phyloP scores from a whole-genome alignment of 2,329 filamentous ascomycete species.

The Colletotrichum somersetense region DNA sequence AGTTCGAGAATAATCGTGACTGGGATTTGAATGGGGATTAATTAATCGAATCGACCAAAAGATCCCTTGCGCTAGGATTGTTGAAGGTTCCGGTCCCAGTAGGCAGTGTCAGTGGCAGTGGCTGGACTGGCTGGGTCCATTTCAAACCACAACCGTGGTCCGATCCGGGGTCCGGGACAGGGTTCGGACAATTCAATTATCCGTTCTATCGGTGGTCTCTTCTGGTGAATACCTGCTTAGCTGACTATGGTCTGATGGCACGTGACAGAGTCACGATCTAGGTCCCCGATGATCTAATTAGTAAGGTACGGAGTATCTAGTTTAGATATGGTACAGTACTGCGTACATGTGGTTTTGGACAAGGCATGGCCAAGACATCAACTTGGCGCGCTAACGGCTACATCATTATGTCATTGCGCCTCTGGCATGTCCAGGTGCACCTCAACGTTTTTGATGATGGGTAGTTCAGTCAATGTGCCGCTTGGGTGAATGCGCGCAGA shows the following conservation, averaged over 20 bases:
- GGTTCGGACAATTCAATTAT: slow-evolving; percentile 6
- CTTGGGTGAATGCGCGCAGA: not conserved
- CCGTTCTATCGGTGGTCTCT: not conserved
- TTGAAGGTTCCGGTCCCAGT: slow-evolving; percentile 27
- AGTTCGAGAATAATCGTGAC: slow-evolving; percentile 3
- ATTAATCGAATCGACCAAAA: slow-evolving; percentile 17
- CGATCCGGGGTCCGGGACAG: slow-evolving; percentile 18
- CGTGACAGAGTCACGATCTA: not conserved
- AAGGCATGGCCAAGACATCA: not conserved
- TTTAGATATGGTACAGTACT: too few species aligned
- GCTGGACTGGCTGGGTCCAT: slow-evolving; percentile 16
- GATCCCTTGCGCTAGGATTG: slow-evolving; percentile 31
- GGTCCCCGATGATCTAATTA: not conserved
- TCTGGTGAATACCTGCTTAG: not conserved
- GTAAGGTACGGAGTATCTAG: not conserved
- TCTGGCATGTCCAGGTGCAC: not conserved
- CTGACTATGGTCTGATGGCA: not conserved
- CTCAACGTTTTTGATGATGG: not conserved
- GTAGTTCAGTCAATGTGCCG: not conserved
- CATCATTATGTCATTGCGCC: slow-evolving; percentile 27
- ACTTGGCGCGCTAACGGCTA: not conserved
- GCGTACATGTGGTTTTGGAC: not conserved
- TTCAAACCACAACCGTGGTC: slow-evolving; percentile 16
- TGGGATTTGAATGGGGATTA: not conserved
- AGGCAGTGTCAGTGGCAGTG: slow-evolving; percentile 13